These are phyloP conservation scores for Yamagishiella unicocca DNA, from an alignment of 139 green algal species.

Conservation along the genomic window DNA sequence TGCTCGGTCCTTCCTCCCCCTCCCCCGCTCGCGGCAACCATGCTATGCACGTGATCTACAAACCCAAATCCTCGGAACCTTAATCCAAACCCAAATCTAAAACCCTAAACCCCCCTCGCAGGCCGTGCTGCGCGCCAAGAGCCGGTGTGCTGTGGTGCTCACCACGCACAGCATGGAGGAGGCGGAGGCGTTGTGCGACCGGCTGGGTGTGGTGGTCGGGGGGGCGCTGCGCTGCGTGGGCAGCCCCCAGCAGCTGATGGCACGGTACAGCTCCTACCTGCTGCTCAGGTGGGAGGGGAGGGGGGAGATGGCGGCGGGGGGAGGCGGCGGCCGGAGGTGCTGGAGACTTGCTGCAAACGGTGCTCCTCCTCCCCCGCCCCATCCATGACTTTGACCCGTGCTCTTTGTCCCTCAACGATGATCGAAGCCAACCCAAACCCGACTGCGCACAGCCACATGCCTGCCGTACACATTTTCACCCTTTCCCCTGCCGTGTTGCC, in stretches of 20 bases:
- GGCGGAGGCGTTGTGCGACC: constrained; percentile 88
- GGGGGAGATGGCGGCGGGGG: neutral
- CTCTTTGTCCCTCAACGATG: too few species aligned
- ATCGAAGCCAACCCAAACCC: too few species aligned
- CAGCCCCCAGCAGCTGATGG: constrained; percentile 79
- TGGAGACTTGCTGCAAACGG: neutral
- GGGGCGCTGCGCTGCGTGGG: constrained; percentile 87
- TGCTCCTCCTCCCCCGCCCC: neutral
- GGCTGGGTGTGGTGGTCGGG: constrained; percentile 90
- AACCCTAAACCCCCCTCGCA: constrained; percentile 17
- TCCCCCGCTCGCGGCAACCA: neutral
- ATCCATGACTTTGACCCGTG: neutral
- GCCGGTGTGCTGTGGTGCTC: constrained; percentile 76
- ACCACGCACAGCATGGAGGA: constrained; percentile 95
- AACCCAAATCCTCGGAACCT: too few species aligned
- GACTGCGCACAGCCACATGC: too few species aligned
- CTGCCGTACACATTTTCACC: too few species aligned
- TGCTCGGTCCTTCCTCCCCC: neutral
- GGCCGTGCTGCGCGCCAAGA: constrained; percentile 62
- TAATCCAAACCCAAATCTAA: too few species aligned
- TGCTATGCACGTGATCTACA: too few species aligned
- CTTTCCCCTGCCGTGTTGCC: too few species aligned
- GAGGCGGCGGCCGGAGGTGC: neutral
- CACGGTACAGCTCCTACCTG: constrained; percentile 62
- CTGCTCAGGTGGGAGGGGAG: constrained; percentile 23